phyloP scores from a whole-genome alignment of 1,284 basidiomycete genomes.

The Cryptococcus deneoformans region DNA sequence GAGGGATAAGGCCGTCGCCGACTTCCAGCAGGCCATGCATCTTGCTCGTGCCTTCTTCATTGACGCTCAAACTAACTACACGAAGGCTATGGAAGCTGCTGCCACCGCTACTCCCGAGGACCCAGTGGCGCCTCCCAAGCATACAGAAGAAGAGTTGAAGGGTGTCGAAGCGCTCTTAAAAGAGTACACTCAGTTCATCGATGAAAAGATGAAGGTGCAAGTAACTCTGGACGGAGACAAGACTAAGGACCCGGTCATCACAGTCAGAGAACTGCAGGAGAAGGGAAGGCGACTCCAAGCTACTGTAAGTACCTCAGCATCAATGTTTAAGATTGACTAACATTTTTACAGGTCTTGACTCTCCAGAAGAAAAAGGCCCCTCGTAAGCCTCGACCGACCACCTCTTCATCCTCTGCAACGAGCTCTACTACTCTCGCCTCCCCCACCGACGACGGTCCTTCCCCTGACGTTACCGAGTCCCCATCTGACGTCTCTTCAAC shows the following conservation, averaged over 20 bases:
- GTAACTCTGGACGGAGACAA: constrained; percentile 64
- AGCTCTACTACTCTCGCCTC: constrained; percentile 9
- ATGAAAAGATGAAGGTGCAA: constrained; percentile 74
- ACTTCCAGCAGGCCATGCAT: constrained; percentile 63
- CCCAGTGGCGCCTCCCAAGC: constrained; percentile 64
- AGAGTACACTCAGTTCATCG: constrained; percentile 77
- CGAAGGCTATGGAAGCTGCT: constrained; percentile 55
- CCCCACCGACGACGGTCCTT: constrained; percentile 9
- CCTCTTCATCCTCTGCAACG: constrained; percentile 12
- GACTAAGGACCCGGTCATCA: constrained; percentile 67
- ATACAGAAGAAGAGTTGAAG: constrained; percentile 76
- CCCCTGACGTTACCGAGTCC: not conserved
- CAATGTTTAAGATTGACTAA: not conserved
- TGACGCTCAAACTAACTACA: constrained; percentile 65
- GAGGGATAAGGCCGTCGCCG: constrained; percentile 59
- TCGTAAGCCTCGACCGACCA: constrained; percentile 19
- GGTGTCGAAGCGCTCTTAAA: constrained; percentile 67
- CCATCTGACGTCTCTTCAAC: too few relatives aligned
- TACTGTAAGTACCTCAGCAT: constrained; percentile 55
- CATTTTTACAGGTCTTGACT: constrained; percentile 22
- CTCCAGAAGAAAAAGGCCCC: constrained; percentile 32
- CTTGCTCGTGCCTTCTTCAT: constrained; percentile 69
- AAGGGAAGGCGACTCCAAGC: constrained; percentile 73
- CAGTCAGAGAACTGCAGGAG: constrained; percentile 75
- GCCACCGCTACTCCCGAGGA: constrained; percentile 28